Evolutionary conservation across 2,329 filamentous ascomycete species (phyloP), one percentile per base, ranked within the genome.

Genomic region (Colletotrichum sp.): DNA sequence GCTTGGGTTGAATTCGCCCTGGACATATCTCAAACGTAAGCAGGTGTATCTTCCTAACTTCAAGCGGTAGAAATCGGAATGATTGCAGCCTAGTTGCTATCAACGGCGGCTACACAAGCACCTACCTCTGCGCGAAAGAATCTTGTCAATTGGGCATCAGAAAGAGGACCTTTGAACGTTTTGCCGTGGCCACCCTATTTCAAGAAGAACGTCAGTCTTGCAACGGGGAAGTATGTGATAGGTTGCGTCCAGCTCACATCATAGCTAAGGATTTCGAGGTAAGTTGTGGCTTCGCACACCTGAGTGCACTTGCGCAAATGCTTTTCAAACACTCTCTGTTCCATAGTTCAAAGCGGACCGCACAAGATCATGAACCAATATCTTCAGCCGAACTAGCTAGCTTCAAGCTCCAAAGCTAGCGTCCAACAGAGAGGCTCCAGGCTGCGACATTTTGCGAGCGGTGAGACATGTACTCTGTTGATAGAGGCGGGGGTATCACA

Each of bases 121-220:
- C 39, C 39, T n/a, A 44, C 39, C 5, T 44, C 39, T 44, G 5
- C 39, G 19, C 19, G 19, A 44, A 11, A 44, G 39, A 44, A 44
- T 44, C 39, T 12, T 0, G 19, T 44, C 3, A 44, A 44, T n/a
- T 44, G 39, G 8, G 8, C 39, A n/a, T 44, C 5, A 44, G 39
- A 44, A 44, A 44, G 39, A 44, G 39, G 2, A 6, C 39, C 39
- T 3, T n/a, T 44, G 19, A 44, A 44, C 0, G 8, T 0, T 19
- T 39, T 9, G 16, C 8, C 1, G 36, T 19, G 0, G 0, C 36
- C 16, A 19, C 8, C 16, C 34, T 36, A 16, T 36, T 16, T 3
- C 34, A 36, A 36, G 34, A 36, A 16, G 0, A 30, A 36, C 15
- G 15, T 36, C 34, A 36, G 34, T 36, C 34, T 36, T 16, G 34